phyloP scores from a whole-genome alignment of 2,329 filamentous ascomycete genomes.

The Ceratocystis albifundus region DNA sequence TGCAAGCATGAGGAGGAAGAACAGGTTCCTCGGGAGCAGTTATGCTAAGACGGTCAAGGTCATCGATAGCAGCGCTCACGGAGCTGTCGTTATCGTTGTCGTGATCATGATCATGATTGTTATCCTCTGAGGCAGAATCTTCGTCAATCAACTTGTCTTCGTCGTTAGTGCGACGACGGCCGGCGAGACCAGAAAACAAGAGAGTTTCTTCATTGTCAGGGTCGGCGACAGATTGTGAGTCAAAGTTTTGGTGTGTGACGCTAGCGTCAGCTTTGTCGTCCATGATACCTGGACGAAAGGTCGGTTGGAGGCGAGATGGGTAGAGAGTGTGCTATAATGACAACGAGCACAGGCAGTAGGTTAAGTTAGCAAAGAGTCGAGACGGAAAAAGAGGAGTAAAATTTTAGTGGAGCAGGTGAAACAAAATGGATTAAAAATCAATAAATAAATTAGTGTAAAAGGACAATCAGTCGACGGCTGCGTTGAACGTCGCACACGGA shows the following conservation, averaged over 20 bases:
- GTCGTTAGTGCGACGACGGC: constrained; percentile 64
- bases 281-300: constrained; percentile 18
- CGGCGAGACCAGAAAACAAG: constrained; percentile 47
- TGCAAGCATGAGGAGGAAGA: constrained; percentile 87
- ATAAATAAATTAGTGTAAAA: too few relatives aligned
- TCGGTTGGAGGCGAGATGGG: neutral
- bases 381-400: too few relatives aligned
- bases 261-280: constrained; percentile 19
- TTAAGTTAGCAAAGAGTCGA: constrained; percentile 4
- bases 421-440: neutral
- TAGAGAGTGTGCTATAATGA: neutral
- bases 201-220: constrained; percentile 65
- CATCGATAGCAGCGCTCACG: constrained; percentile 70
- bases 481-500: too few relatives aligned
- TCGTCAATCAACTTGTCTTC: constrained; percentile 85
- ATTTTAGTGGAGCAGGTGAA: too few relatives aligned
- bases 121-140: constrained; percentile 73
- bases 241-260: constrained; percentile 16
- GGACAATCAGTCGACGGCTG: too few relatives aligned
- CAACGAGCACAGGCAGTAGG: neutral
- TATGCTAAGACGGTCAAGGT: constrained; percentile 52
- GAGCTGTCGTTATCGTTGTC: constrained; percentile 69
- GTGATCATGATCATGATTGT: constrained; percentile 53
- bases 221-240: constrained; percentile 21
- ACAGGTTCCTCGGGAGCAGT: constrained; percentile 63